phyloP scores from a whole-genome alignment of 1,284 basidiomycete species.

The Athelia psychrophila region DNA sequence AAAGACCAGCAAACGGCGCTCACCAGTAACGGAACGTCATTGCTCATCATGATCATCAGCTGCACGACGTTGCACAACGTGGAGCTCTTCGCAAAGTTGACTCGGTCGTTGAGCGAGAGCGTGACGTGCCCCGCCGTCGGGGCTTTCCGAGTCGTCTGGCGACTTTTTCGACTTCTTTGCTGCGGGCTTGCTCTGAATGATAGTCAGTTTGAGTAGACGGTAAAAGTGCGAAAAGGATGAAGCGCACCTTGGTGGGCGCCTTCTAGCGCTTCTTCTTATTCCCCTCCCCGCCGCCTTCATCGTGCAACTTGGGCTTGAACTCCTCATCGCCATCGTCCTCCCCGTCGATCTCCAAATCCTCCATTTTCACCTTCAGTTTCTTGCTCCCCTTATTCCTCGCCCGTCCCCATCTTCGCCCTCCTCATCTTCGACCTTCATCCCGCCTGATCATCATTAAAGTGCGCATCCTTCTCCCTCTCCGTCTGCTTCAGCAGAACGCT shows the following conservation, averaged over 20 bases:
- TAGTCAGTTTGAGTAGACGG: not conserved
- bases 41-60: slow-evolving; percentile 93
- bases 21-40: slow-evolving; percentile 88
- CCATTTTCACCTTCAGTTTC: slow-evolving; percentile 45
- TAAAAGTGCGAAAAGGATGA: slow-evolving; percentile 39
- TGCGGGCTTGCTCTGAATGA: slow-evolving; percentile 40
- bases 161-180: slow-evolving; percentile 54
- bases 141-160: slow-evolving; percentile 77
- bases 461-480: slow-evolving; percentile 39
- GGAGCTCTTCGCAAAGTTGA: slow-evolving; percentile 94
- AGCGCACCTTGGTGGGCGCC: slow-evolving; percentile 49
- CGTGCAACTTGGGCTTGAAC: slow-evolving; percentile 88
- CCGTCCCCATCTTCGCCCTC: too few species aligned
- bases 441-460: slow-evolving; percentile 31
- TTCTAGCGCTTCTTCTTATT: slow-evolving; percentile 65
- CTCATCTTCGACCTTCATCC: slow-evolving; percentile 38
- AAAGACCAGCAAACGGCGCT: slow-evolving; percentile 6
- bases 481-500: slow-evolving; percentile 83
- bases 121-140: slow-evolving; percentile 90
- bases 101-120: slow-evolving; percentile 96
- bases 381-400: slow-evolving; percentile 35
- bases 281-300: slow-evolving; percentile 77
- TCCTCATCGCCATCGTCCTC: slow-evolving; percentile 62
- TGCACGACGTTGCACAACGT: slow-evolving; percentile 75
- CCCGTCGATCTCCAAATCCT: slow-evolving; percentile 48